phyloP scores from a whole-genome alignment of 2,329 filamentous ascomycete species.

The Sclerotinia borealis region DNA sequence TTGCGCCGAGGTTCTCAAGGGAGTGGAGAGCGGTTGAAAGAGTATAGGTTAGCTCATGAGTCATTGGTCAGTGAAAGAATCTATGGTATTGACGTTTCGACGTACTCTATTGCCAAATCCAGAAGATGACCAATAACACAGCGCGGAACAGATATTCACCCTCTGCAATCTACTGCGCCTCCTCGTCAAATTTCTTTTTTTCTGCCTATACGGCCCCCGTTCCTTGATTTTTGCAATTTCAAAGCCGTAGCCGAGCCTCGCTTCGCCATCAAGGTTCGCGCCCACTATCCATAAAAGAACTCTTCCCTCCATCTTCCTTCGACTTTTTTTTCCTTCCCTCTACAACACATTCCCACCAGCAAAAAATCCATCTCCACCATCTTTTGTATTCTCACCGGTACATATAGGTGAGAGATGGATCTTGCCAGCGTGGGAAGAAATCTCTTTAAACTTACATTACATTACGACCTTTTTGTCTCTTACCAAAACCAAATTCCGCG shows the following conservation, averaged over 20 bases:
- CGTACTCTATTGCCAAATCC: no score
- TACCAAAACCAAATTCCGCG: no score
- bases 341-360: neutral
- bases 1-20: slow-evolving; percentile 80
- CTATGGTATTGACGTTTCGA: no score
- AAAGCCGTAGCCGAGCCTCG: neutral
- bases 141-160: neutral
- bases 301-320: no score
- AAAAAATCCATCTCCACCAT: neutral
- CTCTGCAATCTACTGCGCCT: neutral
- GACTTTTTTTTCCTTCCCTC: neutral
- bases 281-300: neutral
- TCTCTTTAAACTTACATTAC: no score
- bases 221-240: neutral
- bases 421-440: no score
- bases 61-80: no score
- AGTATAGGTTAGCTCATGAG: no score
- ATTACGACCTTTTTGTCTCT: no score
- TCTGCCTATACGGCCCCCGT: no score
- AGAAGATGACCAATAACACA: no score
- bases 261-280: neutral
- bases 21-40: slow-evolving; percentile 62
- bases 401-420: neutral
- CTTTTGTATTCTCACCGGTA: neutral
- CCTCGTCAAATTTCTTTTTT: neutral